Conservation (phyloP, 352 stramenopile genomes). For the Phytophthora colocasiae region DNA sequence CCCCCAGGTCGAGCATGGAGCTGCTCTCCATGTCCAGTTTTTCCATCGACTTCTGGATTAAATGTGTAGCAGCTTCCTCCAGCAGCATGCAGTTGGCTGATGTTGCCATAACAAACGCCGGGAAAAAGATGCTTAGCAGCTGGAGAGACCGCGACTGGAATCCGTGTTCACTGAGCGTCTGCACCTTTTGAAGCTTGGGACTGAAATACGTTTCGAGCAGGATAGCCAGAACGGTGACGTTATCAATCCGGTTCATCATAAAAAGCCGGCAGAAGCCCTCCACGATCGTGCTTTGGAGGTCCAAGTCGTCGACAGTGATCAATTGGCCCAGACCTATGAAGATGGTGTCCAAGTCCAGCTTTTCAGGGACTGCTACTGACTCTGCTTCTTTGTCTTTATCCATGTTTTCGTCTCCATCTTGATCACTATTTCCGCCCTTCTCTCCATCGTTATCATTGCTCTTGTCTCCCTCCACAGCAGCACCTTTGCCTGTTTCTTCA, state of each 20-base stretch:
- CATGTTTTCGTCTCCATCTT: slow-evolving; percentile 27
- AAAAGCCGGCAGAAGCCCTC: slow-evolving; percentile 82
- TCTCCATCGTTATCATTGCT: slow-evolving; percentile 5
- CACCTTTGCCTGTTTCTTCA: slow-evolving; percentile 4
- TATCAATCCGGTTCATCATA: slow-evolving; percentile 75
- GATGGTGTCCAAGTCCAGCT: slow-evolving; percentile 64
- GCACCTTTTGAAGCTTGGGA: slow-evolving; percentile 60
- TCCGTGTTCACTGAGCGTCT: slow-evolving; percentile 58
- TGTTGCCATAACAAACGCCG: slow-evolving; percentile 65
- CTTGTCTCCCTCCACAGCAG: slow-evolving; percentile 14
- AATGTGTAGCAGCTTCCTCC: slow-evolving; percentile 68
- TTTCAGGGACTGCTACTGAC: slow-evolving; percentile 25
- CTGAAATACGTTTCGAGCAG: slow-evolving; percentile 82
- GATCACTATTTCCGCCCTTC: slow-evolving; percentile 21
- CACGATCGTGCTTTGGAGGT: slow-evolving; percentile 78
- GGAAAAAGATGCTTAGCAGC: slow-evolving; percentile 81
- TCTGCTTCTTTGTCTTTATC: slow-evolving; percentile 34
- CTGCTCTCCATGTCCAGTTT: slow-evolving; percentile 52
- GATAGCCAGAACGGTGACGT: slow-evolving; percentile 63
- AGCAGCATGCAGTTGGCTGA: slow-evolving; percentile 63
- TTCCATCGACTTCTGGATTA: slow-evolving; percentile 71
- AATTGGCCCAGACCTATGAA: slow-evolving; percentile 66
- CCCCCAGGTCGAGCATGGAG: slow-evolving; percentile 51
- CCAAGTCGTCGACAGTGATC: slow-evolving; percentile 62
- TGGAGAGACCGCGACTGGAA: slow-evolving; percentile 74